Percentiles rank a stretch among this genome's conserved stretches.
Evolutionary conservation across 2,329 filamentous ascomycete species (phyloP).

Genomic region (Xylariaceae sp.): DNA sequence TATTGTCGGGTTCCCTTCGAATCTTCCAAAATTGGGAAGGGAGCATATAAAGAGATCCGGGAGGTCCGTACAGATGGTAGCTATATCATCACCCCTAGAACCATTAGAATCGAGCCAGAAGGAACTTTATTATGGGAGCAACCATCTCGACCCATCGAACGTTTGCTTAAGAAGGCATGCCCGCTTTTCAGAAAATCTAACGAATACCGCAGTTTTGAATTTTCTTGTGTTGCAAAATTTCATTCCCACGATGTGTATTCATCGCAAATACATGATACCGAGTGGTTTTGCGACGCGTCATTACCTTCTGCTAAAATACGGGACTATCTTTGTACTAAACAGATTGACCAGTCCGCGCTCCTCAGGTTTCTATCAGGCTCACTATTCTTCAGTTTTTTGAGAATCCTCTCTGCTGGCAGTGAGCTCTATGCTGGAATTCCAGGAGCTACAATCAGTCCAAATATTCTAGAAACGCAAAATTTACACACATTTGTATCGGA

Average conservation of each 20-base stretch:
- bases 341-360: background rate
- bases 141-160: background rate
- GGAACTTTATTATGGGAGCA: background rate
- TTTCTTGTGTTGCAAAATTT: background rate
- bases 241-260: background rate
- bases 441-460: constrained; percentile 4
- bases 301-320: background rate
- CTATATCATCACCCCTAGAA: background rate
- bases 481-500: background rate
- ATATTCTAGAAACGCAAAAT: background rate
- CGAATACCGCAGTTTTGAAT: background rate
- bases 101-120: too few relatives aligned
- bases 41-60: background rate
- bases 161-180: background rate
- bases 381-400: background rate
- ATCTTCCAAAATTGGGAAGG: background rate
- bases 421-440: background rate
- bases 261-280: constrained; percentile 6
- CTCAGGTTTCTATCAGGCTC: background rate
- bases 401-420: background rate
- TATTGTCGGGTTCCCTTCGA: background rate
- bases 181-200: background rate
- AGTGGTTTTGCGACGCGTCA: too few relatives aligned
- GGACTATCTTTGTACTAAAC: background rate
- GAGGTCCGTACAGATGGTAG: background rate